Conservation (phyloP, 2,329 filamentous ascomycete species). For the Ophiostoma fasciatum region DNA sequence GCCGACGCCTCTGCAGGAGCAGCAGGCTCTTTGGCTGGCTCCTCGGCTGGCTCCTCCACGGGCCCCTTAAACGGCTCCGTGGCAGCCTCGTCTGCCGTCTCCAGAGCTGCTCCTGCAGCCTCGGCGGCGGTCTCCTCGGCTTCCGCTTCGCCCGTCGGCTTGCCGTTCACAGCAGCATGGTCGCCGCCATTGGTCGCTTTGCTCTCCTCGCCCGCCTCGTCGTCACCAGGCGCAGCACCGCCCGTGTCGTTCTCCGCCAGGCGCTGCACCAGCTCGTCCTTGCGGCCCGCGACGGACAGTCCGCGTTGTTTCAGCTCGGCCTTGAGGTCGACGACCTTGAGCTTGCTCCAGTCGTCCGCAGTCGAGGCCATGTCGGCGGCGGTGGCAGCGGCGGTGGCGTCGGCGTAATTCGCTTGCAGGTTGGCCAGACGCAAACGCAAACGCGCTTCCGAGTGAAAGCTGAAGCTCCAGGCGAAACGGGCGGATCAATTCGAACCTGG, state of each 20-base stretch:
- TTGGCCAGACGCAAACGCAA: no score
- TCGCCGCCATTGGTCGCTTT: background rate
- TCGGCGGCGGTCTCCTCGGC: background rate
- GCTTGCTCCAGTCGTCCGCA: conserved; percentile 36
- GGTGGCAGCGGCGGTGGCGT: no score
- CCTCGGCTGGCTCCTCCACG: no score
- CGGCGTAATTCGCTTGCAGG: no score
- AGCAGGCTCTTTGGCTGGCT: background rate
- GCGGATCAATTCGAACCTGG: no score
- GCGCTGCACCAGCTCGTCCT: conserved; percentile 55
- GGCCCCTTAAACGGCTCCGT: no score
- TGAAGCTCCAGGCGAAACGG: no score
- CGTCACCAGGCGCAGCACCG: background rate
- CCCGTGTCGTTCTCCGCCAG: conserved; percentile 25
- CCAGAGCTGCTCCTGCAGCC: background rate
- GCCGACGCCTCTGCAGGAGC: background rate
- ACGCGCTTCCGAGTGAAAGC: no score
- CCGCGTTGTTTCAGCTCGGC: conserved; percentile 58
- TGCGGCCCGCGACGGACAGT: conserved; percentile 54
- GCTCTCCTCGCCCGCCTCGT: conserved; percentile 3
- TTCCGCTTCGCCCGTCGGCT: background rate
- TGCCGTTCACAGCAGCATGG: background rate
- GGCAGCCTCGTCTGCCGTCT: conserved; percentile 6
- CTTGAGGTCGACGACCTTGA: conserved; percentile 63
- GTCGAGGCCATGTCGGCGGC: conserved; percentile 19